Conservation (phyloP, 2,329 filamentous ascomycete species). For the Trichophyton benhamiae region DNA sequence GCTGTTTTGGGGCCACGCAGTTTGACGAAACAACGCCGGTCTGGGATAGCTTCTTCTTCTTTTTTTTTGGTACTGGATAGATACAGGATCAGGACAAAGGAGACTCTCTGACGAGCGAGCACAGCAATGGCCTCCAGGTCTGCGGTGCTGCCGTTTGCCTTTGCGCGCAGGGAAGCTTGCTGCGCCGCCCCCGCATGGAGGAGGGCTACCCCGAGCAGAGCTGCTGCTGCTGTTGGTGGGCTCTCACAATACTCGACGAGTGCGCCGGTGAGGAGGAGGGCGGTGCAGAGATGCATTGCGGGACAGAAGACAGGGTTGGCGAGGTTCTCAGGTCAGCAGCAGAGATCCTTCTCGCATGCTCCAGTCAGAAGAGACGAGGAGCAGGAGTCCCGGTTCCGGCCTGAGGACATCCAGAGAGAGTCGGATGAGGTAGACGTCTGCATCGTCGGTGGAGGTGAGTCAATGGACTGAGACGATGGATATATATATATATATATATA, state of each 20-base stretch:
- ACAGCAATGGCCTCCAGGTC: background rate
- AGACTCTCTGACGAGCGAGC: background rate
- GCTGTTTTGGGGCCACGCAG: no score
- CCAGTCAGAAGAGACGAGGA: slow-evolving; percentile 29
- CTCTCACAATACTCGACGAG: background rate
- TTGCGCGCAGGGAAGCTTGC: slow-evolving; percentile 1
- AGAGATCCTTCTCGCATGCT: slow-evolving; percentile 36
- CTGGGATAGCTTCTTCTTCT: background rate
- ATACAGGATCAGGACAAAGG: background rate
- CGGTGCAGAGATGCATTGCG: slow-evolving; percentile 18
- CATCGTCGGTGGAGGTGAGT: slow-evolving; percentile 74
- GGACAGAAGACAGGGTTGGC: background rate
- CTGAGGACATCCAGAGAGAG: slow-evolving; percentile 63
- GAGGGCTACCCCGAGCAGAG: background rate
- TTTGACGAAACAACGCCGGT: no score
- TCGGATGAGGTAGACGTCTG: slow-evolving; percentile 91
- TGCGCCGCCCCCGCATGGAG: background rate
- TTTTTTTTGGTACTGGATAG: no score
- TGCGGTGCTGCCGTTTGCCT: background rate
- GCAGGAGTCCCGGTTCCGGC: slow-evolving; percentile 46
- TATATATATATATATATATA: no score
- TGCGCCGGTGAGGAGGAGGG: slow-evolving; percentile 5
- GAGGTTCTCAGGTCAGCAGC: background rate
- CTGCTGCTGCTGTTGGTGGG: background rate
- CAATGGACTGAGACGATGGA: background rate